Evolutionary conservation across 768 basidiomycete genomes (phyloP).

Genomic region (Galerina marginata): DNA sequence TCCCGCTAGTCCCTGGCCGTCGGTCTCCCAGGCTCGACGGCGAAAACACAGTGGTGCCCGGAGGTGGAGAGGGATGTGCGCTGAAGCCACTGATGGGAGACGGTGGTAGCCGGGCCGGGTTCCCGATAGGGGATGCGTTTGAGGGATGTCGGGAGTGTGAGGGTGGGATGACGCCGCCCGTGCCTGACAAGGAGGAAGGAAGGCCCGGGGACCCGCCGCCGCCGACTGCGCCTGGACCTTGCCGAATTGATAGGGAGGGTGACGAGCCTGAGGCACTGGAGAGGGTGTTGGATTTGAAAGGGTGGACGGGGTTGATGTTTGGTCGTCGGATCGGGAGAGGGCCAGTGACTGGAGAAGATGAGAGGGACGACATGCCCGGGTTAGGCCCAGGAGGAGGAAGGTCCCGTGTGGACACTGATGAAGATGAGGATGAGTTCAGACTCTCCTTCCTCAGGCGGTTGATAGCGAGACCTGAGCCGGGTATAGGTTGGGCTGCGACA

Average conservation of each 20-base stretch:
- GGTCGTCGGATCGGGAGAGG: slow-evolving; percentile 38
- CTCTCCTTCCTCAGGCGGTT: slow-evolving; percentile 59
- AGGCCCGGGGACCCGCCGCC: slow-evolving; percentile 11
- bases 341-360: slow-evolving; percentile 35
- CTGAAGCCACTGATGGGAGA: slow-evolving; percentile 30
- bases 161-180: slow-evolving; percentile 11
- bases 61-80: slow-evolving; percentile 23
- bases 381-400: slow-evolving; percentile 12
- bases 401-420: slow-evolving; percentile 30
- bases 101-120: slow-evolving; percentile 27
- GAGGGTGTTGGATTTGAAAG: slow-evolving; percentile 47
- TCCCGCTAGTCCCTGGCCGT: slow-evolving; percentile 27
- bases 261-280: slow-evolving; percentile 37
- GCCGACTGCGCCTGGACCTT: slow-evolving; percentile 19
- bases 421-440: slow-evolving; percentile 40
- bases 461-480: slow-evolving; percentile 39
- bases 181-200: slow-evolving; percentile 22
- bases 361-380: slow-evolving; percentile 29
- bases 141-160: slow-evolving; percentile 24
- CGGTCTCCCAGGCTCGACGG: slow-evolving; percentile 35
- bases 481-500: slow-evolving; percentile 21
- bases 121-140: slow-evolving; percentile 18
- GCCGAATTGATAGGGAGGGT: slow-evolving; percentile 38
- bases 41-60: slow-evolving; percentile 18
- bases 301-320: slow-evolving; percentile 37